A percentile compares a stretch with the other conserved stretches of the same genome.
These are phyloP conservation scores for Sanghuangporus baumii DNA, from an alignment of 1,284 basidiomycete genomes.

Conservation along the genomic window DNA sequence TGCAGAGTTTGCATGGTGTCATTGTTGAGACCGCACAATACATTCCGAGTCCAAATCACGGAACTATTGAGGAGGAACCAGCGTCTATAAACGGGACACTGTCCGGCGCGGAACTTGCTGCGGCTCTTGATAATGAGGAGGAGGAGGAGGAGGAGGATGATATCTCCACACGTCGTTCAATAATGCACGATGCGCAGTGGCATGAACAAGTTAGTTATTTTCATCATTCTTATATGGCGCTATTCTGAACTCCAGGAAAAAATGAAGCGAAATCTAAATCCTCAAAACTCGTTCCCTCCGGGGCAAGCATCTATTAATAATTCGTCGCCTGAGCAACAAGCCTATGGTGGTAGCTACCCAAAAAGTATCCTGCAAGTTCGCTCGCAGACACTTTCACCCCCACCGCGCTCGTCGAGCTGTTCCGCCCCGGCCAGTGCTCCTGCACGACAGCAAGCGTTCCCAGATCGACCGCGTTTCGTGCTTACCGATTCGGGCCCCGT, in stretches of 20 bases:
- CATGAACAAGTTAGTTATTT: constrained; percentile 4
- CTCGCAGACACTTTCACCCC: background rate
- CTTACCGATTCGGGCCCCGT: background rate
- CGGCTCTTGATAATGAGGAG: constrained; percentile 5
- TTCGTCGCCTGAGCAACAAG: background rate
- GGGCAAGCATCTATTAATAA: background rate
- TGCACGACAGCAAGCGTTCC: background rate
- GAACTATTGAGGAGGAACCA: background rate
- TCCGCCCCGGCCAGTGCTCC: background rate
- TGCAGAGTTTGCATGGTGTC: constrained; percentile 11
- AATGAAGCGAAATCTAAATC: background rate
- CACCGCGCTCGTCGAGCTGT: background rate
- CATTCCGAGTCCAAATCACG: background rate
- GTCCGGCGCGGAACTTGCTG: background rate
- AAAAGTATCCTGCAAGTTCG: background rate
- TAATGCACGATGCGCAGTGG: background rate
- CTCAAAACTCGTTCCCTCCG: background rate
- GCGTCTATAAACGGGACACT: background rate
- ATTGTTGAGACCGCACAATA: background rate
- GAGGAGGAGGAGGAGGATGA: constrained; percentile 1
- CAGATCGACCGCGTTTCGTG: constrained; percentile 7
- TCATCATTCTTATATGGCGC: background rate
- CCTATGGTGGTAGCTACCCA: background rate
- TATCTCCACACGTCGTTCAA: background rate
- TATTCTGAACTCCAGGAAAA: background rate